These are phyloP conservation scores for Seiridium unicorne DNA, from an alignment of 2,329 filamentous ascomycete species.

Conservation along the genomic window DNA sequence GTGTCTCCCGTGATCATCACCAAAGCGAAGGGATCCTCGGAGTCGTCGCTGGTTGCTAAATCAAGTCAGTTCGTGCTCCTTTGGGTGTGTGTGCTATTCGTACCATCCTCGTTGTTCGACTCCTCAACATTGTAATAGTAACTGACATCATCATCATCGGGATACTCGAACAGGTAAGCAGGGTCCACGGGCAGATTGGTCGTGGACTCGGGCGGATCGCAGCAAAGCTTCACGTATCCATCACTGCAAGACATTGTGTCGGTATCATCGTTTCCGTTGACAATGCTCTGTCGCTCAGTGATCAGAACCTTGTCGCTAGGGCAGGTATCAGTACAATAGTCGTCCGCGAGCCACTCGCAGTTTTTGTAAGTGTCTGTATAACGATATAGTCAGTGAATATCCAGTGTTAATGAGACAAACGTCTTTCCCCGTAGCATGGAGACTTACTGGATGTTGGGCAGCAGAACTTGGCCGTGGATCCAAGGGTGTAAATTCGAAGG, in stretches of 20 bases:
- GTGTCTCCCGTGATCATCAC: constrained; percentile 1
- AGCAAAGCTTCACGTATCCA: background rate
- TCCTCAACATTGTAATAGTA: background rate
- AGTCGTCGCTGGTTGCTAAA: background rate
- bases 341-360: background rate
- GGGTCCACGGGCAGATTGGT: background rate
- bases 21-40: background rate
- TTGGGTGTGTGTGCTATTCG: background rate
- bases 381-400: background rate
- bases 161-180: background rate
- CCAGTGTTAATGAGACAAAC: no score
- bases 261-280: background rate
- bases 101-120: background rate
- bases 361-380: background rate
- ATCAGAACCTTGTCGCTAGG: background rate
- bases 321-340: background rate
- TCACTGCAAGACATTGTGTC: background rate
- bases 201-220: background rate
- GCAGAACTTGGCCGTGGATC: background rate
- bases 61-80: background rate
- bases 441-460: background rate
- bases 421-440: no score
- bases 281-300: background rate
- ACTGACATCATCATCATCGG: background rate
- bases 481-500: background rate